Conservation (phyloP, 257 asterid genomes). For the Orobanche coerulescens region DNA sequence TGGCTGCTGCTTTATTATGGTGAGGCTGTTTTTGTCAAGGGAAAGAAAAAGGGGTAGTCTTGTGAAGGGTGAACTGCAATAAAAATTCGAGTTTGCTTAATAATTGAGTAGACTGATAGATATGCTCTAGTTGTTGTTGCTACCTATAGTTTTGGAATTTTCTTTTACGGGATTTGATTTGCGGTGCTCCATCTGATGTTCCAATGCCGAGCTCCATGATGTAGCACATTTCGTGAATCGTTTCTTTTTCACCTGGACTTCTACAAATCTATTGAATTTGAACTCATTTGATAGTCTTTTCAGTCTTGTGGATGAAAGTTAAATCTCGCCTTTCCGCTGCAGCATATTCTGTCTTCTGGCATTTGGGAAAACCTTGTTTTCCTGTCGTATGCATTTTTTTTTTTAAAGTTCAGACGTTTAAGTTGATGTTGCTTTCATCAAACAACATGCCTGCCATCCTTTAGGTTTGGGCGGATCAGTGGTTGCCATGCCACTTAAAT, state of each 20-base stretch:
- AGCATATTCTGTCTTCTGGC: conserved; percentile 11
- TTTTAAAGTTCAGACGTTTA: conserved; percentile 12
- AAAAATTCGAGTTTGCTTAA: conserved; percentile 9
- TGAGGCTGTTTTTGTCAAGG: conserved; percentile 20
- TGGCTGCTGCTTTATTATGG: conserved; percentile 23
- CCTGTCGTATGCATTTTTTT: not conserved
- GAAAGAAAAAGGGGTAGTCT: conserved; percentile 9
- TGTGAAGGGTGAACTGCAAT: conserved; percentile 17
- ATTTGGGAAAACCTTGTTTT: not conserved
- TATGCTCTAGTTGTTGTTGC: not conserved
- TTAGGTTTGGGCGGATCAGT: conserved; percentile 5
- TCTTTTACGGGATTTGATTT: conserved; percentile 11
- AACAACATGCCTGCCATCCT: conserved; percentile 10
- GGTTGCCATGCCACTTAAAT: not conserved
- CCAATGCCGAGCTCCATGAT: conserved; percentile 14
- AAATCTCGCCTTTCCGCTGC: conserved; percentile 6
- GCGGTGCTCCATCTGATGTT: conserved; percentile 14
- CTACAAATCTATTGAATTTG: conserved; percentile 6
- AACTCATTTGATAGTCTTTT: conserved; percentile 1
- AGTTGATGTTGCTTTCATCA: conserved; percentile 5
- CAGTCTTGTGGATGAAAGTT: conserved; percentile 15
- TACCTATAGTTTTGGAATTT: not conserved
- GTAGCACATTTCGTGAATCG: conserved; percentile 22
- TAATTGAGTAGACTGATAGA: conserved; percentile 15
- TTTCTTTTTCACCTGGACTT: conserved; percentile 17